phyloP scores from a whole-genome alignment of 441 rosid genomes.

The Biscutella laevigata region DNA sequence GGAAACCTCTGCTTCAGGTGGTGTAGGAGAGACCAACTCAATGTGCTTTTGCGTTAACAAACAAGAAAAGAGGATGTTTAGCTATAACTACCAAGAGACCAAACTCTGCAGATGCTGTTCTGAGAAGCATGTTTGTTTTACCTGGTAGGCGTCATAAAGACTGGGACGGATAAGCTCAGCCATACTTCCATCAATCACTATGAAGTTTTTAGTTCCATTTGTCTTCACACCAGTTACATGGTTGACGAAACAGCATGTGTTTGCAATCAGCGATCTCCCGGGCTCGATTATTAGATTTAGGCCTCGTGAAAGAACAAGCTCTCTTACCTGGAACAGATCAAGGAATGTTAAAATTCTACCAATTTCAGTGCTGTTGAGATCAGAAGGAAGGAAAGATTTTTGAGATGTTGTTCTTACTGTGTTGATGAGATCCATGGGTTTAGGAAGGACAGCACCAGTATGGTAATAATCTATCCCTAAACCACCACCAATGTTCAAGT shows the following conservation, averaged over 20 bases:
- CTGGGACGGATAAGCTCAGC: slow-evolving; percentile 97
- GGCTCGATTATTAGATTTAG: slow-evolving; percentile 93
- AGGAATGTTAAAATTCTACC: not conserved
- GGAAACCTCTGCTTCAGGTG: slow-evolving; percentile 46
- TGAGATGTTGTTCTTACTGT: slow-evolving; percentile 45
- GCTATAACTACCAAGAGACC: not conserved
- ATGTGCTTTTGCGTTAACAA: slow-evolving; percentile 50
- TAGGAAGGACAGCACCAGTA: slow-evolving; percentile 75
- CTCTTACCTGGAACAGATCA: slow-evolving; percentile 52
- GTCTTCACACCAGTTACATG: slow-evolving; percentile 94
- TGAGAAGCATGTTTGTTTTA: slow-evolving; percentile 20
- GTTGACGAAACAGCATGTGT: slow-evolving; percentile 86
- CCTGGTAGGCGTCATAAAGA: slow-evolving; percentile 96
- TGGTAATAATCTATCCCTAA: slow-evolving; percentile 95
- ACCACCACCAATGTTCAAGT: slow-evolving; percentile 96
- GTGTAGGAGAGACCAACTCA: slow-evolving; percentile 79
- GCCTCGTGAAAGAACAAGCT: slow-evolving; percentile 65
- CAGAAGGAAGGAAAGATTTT: not conserved
- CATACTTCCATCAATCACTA: slow-evolving; percentile 97
- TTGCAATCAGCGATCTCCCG: slow-evolving; percentile 91
- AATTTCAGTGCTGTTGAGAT: not conserved
- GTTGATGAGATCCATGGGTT: slow-evolving; percentile 88
- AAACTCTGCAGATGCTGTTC: not conserved
- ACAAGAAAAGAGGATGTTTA: slow-evolving; percentile 11
- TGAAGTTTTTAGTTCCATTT: slow-evolving; percentile 82